phyloP scores from a whole-genome alignment of 805 yeast genomes.

The Metschnikowia rubicola region DNA sequence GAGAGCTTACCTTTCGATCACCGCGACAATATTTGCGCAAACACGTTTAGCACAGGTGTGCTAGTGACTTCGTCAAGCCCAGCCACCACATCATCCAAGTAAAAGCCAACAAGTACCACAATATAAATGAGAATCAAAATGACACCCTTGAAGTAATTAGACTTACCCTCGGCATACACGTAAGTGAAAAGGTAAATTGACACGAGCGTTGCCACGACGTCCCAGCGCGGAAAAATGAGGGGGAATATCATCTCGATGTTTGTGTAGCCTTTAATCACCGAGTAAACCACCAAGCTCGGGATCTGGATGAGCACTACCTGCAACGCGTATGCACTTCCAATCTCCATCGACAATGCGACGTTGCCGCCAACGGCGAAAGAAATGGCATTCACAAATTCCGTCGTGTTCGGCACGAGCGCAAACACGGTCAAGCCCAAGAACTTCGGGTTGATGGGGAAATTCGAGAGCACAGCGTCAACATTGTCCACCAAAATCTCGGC shows the following conservation, averaged over 20 bases:
- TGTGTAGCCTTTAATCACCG: slow-evolving; percentile 47
- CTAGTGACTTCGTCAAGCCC: slow-evolving; percentile 13
- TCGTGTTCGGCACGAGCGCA: slow-evolving; percentile 94
- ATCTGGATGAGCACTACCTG: slow-evolving; percentile 93
- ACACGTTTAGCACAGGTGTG: not conserved
- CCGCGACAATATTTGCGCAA: slow-evolving; percentile 3
- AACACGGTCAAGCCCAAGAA: slow-evolving; percentile 90
- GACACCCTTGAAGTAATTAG: slow-evolving; percentile 93
- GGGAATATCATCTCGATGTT: slow-evolving; percentile 58
- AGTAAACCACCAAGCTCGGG: slow-evolving; percentile 81
- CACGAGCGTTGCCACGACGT: slow-evolving; percentile 76
- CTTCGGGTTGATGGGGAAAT: slow-evolving; percentile 83
- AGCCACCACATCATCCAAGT: slow-evolving; percentile 48
- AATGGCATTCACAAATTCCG: slow-evolving; percentile 94
- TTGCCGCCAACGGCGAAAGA: slow-evolving; percentile 96
- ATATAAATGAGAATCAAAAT: slow-evolving; percentile 76
- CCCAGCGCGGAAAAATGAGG: slow-evolving; percentile 93
- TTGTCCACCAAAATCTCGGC: slow-evolving; percentile 93
- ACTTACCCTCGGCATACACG: slow-evolving; percentile 93
- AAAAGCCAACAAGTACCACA: slow-evolving; percentile 78
- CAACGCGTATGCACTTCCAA: slow-evolving; percentile 94
- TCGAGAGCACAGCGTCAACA: slow-evolving; percentile 79
- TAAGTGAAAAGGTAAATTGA: slow-evolving; percentile 89
- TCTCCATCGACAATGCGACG: slow-evolving; percentile 94
- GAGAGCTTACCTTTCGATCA: not conserved